Conservation (phyloP, 352 stramenopile genomes). For the Phytopythium cucurbitacearum region DNA sequence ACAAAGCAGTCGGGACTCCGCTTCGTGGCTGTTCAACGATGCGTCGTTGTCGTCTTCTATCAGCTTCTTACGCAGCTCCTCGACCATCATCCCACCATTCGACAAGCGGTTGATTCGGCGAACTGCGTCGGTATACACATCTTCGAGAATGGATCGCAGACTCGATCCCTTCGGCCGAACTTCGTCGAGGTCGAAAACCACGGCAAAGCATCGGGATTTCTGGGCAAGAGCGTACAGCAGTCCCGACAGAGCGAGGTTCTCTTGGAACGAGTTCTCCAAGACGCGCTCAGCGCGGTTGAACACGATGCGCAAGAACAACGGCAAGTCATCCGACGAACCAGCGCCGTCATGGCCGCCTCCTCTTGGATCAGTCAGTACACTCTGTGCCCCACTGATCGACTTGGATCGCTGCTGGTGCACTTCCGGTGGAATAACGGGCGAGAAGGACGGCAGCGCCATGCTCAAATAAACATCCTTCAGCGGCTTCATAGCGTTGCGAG, state of each 20-base stretch:
- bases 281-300: constrained; percentile 70
- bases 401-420: constrained; percentile 9
- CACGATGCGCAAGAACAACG: constrained; percentile 71
- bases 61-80: constrained; percentile 59
- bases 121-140: constrained; percentile 65
- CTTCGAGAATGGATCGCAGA: constrained; percentile 75
- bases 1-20: constrained; percentile 58
- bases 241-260: constrained; percentile 79
- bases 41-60: constrained; percentile 66
- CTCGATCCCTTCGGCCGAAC: constrained; percentile 30
- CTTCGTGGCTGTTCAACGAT: constrained; percentile 54
- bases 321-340: constrained; percentile 9
- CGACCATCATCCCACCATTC: constrained; percentile 35
- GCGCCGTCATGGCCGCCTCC: background rate
- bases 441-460: constrained; percentile 66
- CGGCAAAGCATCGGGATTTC: constrained; percentile 38
- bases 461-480: constrained; percentile 62
- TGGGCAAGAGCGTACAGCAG: constrained; percentile 69
- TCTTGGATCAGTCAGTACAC: constrained; percentile 8
- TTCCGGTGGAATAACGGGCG: constrained; percentile 29
- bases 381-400: background rate
- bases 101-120: constrained; percentile 56
- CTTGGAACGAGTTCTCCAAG: constrained; percentile 78
- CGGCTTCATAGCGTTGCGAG: constrained; percentile 62
- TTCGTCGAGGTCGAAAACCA: constrained; percentile 60